Conservation (phyloP, 1,139 yeast genomes). For the Barnettozyma hawaiiensis region DNA sequence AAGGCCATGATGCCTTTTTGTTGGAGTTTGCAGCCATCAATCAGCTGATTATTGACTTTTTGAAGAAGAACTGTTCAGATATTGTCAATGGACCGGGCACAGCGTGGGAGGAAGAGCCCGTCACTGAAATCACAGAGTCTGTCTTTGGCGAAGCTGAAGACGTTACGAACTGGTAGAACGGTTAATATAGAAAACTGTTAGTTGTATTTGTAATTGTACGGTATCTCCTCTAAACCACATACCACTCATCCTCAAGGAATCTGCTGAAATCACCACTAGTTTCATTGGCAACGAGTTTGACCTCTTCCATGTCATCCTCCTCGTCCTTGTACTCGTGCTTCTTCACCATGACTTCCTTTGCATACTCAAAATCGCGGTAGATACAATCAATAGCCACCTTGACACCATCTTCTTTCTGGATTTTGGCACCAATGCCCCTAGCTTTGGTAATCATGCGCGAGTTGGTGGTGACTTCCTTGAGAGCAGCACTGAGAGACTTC, state of each 20-base stretch:
- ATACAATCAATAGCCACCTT: slow-evolving; percentile 67
- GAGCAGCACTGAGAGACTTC: slow-evolving; percentile 57
- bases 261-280: slow-evolving; percentile 12
- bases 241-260: slow-evolving; percentile 27
- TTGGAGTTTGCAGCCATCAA: slow-evolving; percentile 84
- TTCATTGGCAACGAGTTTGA: slow-evolving; percentile 1
- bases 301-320: slow-evolving; percentile 9
- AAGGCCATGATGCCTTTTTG: slow-evolving; percentile 95
- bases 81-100: slow-evolving; percentile 44
- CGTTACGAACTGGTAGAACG: slow-evolving; percentile 81
- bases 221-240: slow-evolving; percentile 24
- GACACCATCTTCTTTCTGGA: slow-evolving; percentile 74
- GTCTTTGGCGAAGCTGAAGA: slow-evolving; percentile 96
- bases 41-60: slow-evolving; percentile 59
- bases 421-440: slow-evolving; percentile 50
- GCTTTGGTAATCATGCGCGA: slow-evolving; percentile 65
- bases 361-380: slow-evolving; percentile 75
- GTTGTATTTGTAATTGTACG: too few species aligned
- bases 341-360: slow-evolving; percentile 42
- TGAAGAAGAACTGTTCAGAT: slow-evolving; percentile 51
- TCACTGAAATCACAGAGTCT: slow-evolving; percentile 51
- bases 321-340: slow-evolving; percentile 23
- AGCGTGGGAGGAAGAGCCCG: slow-evolving; percentile 49
- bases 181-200: too few species aligned
- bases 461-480: slow-evolving; percentile 63